These are phyloP conservation scores for Cyclostephanos tholiformis DNA, from an alignment of 108 stramenopile genomes.

Conservation along the genomic window DNA sequence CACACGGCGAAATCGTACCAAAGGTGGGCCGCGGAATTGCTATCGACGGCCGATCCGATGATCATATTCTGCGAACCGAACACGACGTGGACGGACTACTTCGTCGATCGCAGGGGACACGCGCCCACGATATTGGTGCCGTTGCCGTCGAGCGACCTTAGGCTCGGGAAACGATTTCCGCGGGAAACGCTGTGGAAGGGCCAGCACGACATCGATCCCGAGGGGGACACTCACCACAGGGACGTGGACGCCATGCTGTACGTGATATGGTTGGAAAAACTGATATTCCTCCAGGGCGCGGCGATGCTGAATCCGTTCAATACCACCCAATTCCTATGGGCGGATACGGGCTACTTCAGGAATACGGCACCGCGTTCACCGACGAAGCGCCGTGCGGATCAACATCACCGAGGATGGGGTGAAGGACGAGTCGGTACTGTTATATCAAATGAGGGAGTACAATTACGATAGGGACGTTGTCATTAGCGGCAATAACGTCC, in stretches of 20 bases:
- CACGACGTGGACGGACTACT: constrained; percentile 42
- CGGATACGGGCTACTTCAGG: constrained; percentile 52
- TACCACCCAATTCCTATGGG: constrained; percentile 49
- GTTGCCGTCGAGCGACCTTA: constrained; percentile 25
- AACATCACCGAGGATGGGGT: constrained; percentile 51
- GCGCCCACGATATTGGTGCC: constrained; percentile 53
- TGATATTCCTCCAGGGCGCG: constrained; percentile 42
- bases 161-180: constrained; percentile 32
- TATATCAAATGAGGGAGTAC: constrained; percentile 46
- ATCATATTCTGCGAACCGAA: constrained; percentile 53
- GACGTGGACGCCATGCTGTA: constrained; percentile 48
- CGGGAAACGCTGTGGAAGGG: constrained; percentile 54
- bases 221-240: constrained; percentile 46
- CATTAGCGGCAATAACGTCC: constrained; percentile 40
- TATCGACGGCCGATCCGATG: constrained; percentile 51
- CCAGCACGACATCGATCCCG: constrained; percentile 55
- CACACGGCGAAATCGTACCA: constrained; percentile 46
- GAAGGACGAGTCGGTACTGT: constrained; percentile 34
- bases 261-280: constrained; percentile 50
- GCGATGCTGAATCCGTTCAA: constrained; percentile 58
- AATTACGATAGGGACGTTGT: constrained; percentile 18
- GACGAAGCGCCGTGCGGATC: constrained; percentile 39
- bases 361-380: constrained; percentile 45
- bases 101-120: constrained; percentile 39
- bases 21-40: constrained; percentile 31